Evolutionary conservation across 805 yeast species (phyloP), one percentile per base, ranked within the genome.

Genomic region (Saturnispora sanitii): DNA sequence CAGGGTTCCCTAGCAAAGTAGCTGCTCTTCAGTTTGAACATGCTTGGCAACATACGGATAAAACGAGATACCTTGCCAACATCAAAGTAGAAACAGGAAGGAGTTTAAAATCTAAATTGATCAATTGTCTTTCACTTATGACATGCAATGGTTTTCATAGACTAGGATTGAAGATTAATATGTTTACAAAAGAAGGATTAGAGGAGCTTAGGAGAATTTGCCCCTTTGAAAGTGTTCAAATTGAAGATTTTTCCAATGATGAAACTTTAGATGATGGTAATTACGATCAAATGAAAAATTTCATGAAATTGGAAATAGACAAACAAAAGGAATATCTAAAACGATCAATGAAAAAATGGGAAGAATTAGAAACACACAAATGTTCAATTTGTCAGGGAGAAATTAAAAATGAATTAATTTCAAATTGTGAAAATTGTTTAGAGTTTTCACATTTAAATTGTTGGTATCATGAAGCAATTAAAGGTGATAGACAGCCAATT

Each of bases 21-120:
- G 59, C 79, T 3, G 94, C 94, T 0, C 58, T 85, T 38, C 88
- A 77, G 56, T 84, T 84, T 57, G 95, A 85, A 52, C 87, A 82
- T 58, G 88, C 94, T 1, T 79, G 83, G 75, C 94, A 84, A 49
- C 92, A 83, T 56, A 65, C 79, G 1, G 66, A 78, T 46, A 67
- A 65, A 38, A 79, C 94, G 0, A 62, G 86, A 29, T 84, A 76
- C 52, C 74, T 83, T 3, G 46, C 48, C 3, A 3, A 12, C 6
- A 20, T n/a, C 12, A 40, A 48, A 2, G 49, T 46, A 13, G 56
- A 65, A 13, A 17, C 7, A 8, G 71, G 73, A 0, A 55, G 64
- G 33, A 57, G 69, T 0, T 30, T 76, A 3, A 69, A 66, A 37
- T 67, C 69, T 36, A 68, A 69, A 35, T 38, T 79, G 11, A 82